Base-by-base conservation (phyloP, 2,329 filamentous ascomycete genomes). In the Coniochaeta pulveracea region DNA sequence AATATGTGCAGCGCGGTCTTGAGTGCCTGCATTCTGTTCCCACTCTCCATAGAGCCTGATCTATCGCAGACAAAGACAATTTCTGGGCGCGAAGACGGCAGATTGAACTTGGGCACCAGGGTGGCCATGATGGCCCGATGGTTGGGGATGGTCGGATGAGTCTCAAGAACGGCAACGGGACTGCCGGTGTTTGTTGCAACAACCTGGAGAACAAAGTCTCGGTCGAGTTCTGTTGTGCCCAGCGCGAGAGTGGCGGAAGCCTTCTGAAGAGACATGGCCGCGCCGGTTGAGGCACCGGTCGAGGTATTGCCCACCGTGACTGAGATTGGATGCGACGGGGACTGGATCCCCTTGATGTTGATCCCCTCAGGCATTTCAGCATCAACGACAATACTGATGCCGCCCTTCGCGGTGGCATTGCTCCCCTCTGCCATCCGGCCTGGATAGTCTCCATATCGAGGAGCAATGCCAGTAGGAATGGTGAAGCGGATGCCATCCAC, bases 21-120 rank as follows among this genome's bases (percentile, higher is more conserved):
- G 3, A 78, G 59, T 19, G 73, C 64, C 1, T 43, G 40, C 2
- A 80, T 79, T 24, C 66, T 69, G 4, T 42, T 40, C 4, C 34
- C 36, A 1, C 51, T 47, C 0, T 26, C 17, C 77, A 81, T 81
- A 37, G 76, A 81, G 0, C 77, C 79, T 36, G 76, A 82, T 33
- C 79, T 68, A 48, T 86, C 81, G 35, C 76, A 79, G 4, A 86
- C 57, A 42, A 86, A 85, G 12, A 85, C 70, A 15, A 86, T 66
- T 47, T 86, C 80, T 4, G 63, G 60, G 34, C 50, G 54, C 7
- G 64, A 59, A 0, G 64, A 48, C 0, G 72, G 70, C 0, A 83
- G 56, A n/a, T 62, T 60, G 53, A 84, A 83, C 40, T 73, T 76
- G 3, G 80, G 80, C 0, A 85, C 76, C 1, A 85, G 57, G 0